Conservation (phyloP, 305 asterid genomes). For the Solanum hybrid region DNA sequence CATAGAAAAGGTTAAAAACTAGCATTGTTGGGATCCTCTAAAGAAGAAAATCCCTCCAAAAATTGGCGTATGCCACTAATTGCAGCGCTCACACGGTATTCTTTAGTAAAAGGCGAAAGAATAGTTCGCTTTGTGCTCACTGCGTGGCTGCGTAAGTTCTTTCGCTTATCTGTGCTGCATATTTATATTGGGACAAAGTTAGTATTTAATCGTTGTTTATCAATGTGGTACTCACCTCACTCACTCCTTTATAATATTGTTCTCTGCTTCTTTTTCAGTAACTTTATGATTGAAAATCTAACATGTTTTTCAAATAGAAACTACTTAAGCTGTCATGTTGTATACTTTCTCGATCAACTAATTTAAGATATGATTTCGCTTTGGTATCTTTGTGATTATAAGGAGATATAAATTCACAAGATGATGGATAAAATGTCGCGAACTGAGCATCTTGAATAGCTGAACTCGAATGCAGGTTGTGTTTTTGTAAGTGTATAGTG, state of each 20-base stretch:
- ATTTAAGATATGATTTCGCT: too few species aligned
- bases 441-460: background rate
- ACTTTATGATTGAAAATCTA: background rate
- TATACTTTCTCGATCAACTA: too few species aligned
- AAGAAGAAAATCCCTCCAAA: too few species aligned
- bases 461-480: background rate
- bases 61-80: too few species aligned
- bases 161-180: too few species aligned
- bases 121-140: conserved; percentile 51
- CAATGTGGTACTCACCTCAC: background rate
- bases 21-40: too few species aligned
- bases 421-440: background rate
- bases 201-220: background rate
- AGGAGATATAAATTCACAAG: background rate
- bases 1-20: too few species aligned
- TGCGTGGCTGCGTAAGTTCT: conserved; percentile 18
- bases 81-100: too few species aligned
- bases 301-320: background rate
- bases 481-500: too few species aligned
- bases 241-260: too few species aligned
- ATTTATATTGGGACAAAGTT: too few species aligned
- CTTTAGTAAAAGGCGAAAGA: conserved; percentile 36
- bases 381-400: background rate
- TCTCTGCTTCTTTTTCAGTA: background rate
- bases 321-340: too few species aligned